Evolutionary conservation across 306 rosid genomes (phyloP).

Genomic region (Abrus pulchellus): DNA sequence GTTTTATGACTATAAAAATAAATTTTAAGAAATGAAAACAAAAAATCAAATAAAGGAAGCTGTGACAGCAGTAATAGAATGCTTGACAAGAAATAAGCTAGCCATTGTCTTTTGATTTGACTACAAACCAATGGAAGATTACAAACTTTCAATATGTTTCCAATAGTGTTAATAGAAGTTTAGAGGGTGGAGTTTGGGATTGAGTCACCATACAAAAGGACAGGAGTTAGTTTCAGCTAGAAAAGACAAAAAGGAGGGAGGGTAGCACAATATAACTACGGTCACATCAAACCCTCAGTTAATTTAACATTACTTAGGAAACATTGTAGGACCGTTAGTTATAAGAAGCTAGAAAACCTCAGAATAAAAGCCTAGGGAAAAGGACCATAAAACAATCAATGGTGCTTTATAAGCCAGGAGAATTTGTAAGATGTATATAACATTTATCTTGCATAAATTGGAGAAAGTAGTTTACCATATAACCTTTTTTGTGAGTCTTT

Average conservation of each 20-base stretch:
- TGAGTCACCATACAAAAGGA: conserved; percentile 11
- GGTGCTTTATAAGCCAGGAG: not conserved
- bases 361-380: not conserved
- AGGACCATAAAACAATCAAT: not conserved
- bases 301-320: not conserved
- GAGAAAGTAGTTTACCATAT: not conserved
- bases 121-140: conserved; percentile 16
- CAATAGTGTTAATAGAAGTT: conserved; percentile 19
- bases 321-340: not conserved
- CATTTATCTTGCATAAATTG: conserved; percentile 4
- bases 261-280: too few relatives aligned
- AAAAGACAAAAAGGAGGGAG: not conserved
- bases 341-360: not conserved
- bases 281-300: conserved; percentile 17
- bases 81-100: not conserved
- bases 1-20: conserved; percentile 15
- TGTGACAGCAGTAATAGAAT: not conserved
- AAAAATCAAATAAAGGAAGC: conserved; percentile 23
- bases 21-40: not conserved
- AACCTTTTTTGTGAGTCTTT: not conserved
- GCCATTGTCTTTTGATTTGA: not conserved
- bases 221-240: conserved; percentile 10
- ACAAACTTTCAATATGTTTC: conserved; percentile 39
- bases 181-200: not conserved
- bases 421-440: not conserved